Evolutionary conservation across 1,284 basidiomycete genomes (phyloP).

Genomic region (Fistulinella cinereoalba): DNA sequence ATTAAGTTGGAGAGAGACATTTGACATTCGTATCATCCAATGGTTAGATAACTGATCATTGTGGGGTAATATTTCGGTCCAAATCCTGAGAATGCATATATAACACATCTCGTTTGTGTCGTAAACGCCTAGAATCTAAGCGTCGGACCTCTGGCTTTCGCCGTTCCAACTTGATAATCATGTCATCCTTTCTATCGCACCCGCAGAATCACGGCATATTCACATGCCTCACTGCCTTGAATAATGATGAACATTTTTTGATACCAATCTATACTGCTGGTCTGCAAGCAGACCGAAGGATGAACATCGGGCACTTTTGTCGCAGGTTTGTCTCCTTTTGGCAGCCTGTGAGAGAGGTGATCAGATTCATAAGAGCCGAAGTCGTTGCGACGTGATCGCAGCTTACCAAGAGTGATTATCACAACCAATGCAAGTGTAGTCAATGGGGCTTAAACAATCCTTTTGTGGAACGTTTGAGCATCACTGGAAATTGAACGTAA

Average conservation of each 20-base stretch:
- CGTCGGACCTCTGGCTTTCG: neutral
- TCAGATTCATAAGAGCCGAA: neutral
- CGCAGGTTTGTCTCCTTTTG: constrained; percentile 2
- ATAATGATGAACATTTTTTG: constrained; percentile 1
- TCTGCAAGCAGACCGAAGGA: neutral
- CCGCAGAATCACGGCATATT: constrained; percentile 7
- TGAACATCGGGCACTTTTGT: constrained; percentile 15
- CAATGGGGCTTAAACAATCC: neutral
- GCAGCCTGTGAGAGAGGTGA: neutral
- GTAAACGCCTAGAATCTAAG: no score
- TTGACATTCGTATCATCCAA: no score
- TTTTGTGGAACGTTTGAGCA: neutral
- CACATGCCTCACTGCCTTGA: neutral
- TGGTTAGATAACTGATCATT: no score
- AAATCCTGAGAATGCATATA: no score
- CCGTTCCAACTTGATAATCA: neutral
- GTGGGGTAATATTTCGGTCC: no score
- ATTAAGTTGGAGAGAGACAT: no score
- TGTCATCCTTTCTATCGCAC: neutral
- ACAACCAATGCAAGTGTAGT: neutral
- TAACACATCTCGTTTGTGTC: no score
- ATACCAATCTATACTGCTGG: neutral
- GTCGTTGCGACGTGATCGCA: constrained; percentile 7
- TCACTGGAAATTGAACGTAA: neutral
- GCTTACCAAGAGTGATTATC: neutral